Evolutionary conservation across 371 early-diverging fungal species (phyloP).

Genomic region (Mucor lusitanicus): DNA sequence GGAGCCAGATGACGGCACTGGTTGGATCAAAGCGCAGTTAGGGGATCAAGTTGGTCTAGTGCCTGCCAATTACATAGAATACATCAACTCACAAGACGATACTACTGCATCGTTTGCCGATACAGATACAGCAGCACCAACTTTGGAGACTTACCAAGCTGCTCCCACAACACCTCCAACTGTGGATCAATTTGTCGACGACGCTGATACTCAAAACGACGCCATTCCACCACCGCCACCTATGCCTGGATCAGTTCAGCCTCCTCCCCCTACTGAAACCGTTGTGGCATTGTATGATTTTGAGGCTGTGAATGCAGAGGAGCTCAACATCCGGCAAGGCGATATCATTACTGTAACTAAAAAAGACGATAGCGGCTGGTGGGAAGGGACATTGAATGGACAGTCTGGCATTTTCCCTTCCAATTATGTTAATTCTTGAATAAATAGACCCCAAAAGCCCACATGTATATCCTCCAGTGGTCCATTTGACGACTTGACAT

Average conservation of each 20-base stretch:
- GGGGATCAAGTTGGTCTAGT: slow-evolving; percentile 59
- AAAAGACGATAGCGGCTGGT: slow-evolving; percentile 77
- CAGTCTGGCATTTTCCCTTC: slow-evolving; percentile 80
- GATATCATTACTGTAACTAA: slow-evolving; percentile 67
- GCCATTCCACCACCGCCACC: neutral
- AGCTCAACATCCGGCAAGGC: slow-evolving; percentile 70
- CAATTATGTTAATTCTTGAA: slow-evolving; percentile 63
- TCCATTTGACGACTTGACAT: too few relatives aligned
- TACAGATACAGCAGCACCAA: neutral
- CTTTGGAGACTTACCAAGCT: neutral
- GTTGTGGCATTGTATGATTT: slow-evolving; percentile 82
- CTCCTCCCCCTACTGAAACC: slow-evolving; percentile 1
- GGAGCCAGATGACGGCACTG: slow-evolving; percentile 64
- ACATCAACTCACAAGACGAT: neutral
- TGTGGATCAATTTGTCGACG: neutral
- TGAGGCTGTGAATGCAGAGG: slow-evolving; percentile 71
- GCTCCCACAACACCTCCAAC: neutral
- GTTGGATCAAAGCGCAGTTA: slow-evolving; percentile 74
- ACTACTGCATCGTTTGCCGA: slow-evolving; percentile 6
- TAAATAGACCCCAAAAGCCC: neutral
- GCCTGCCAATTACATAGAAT: slow-evolving; percentile 70
- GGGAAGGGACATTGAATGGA: slow-evolving; percentile 70
- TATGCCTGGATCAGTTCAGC: neutral
- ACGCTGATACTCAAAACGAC: neutral
- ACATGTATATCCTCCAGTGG: too few relatives aligned